Conservation (phyloP, 164 flowering plant genomes). For the Aristolochia contorta region DNA sequence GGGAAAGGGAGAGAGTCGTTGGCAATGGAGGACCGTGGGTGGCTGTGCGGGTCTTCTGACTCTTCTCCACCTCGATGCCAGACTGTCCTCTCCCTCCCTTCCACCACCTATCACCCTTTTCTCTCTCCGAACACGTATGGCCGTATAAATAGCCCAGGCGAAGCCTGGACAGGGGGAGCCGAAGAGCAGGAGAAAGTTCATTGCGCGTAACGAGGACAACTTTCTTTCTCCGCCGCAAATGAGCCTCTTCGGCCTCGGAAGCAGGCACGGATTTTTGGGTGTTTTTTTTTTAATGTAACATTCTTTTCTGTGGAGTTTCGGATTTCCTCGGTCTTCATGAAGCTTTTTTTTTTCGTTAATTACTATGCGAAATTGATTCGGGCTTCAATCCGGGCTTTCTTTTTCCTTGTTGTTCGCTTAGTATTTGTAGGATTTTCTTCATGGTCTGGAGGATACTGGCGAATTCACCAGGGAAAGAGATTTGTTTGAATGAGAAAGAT, state of each 20-base stretch:
- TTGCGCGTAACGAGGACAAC: neutral
- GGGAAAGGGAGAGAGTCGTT: neutral
- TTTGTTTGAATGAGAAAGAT: too few species aligned
- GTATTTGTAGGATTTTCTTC: too few species aligned
- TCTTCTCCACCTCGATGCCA: slow-evolving; percentile 3
- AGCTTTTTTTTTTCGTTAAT: neutral
- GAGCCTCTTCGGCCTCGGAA: slow-evolving; percentile 66
- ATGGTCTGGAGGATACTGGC: too few species aligned
- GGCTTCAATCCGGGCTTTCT: neutral
- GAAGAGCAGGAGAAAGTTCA: neutral
- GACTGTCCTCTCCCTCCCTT: slow-evolving; percentile 3
- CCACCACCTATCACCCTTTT: slow-evolving; percentile 1
- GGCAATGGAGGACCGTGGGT: neutral
- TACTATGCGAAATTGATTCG: neutral
- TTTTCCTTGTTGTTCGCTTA: neutral
- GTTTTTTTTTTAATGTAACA: neutral
- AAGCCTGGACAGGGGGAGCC: neutral
- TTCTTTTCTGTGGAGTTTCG: neutral
- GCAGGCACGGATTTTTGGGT: slow-evolving; percentile 22
- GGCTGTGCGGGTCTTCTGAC: neutral
- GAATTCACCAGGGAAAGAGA: too few species aligned
- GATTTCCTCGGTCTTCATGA: neutral
- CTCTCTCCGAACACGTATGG: neutral
- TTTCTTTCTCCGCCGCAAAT: slow-evolving; percentile 10
- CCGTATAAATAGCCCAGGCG: neutral